Evolutionary conservation across 441 rosid species (phyloP), one percentile per base, ranked within the genome.

Genomic region (Gossypium davidsonii): DNA sequence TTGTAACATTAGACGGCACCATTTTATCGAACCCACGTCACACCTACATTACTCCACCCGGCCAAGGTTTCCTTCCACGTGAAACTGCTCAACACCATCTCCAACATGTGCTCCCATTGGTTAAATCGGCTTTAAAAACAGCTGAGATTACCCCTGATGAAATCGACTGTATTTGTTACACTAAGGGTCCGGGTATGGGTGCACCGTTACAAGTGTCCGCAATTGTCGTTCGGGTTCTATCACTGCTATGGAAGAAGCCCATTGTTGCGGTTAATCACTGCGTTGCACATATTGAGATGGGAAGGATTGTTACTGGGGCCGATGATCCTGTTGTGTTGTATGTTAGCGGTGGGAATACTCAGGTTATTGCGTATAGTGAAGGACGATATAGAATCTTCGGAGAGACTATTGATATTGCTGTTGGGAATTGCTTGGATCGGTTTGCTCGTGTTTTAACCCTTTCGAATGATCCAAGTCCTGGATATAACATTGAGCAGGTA

Each of bases 281-380:
- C 31, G 96, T 94, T 70, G 99, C 98, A 0, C 99, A 94, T 75
- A 92, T 92, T 68, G 99, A 94, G 87, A 92, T 95, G 98, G 98
- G 96, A 18, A 84, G 98, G 84, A 83, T 95, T 42, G 95, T 95
- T 63, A 95, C 97, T 7, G 95, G 93, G 48, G 95, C 98, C 0
- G 87, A 79, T 82, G 99, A 91, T 65, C 99, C 98, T 17, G 93
- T 92, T 73, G 98, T 92, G 34, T 60, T 95, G 84, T 92, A 95
- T 81, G 98, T 92, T 15, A 95, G 98, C 57, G 99, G 98, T 53
- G 98, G 98, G 65, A 95, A 95, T 73, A 95, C 99, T n/a, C 96
- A 91, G 79, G 98, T 92, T 25, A 95, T 95, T 83, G 95, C 98
- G 0, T 95, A 91, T 34, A 92, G 98, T 66, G 98, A 92, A 84